Conservation (phyloP, 495 filamentous ascomycete species). For the Penicillium soppii region DNA sequence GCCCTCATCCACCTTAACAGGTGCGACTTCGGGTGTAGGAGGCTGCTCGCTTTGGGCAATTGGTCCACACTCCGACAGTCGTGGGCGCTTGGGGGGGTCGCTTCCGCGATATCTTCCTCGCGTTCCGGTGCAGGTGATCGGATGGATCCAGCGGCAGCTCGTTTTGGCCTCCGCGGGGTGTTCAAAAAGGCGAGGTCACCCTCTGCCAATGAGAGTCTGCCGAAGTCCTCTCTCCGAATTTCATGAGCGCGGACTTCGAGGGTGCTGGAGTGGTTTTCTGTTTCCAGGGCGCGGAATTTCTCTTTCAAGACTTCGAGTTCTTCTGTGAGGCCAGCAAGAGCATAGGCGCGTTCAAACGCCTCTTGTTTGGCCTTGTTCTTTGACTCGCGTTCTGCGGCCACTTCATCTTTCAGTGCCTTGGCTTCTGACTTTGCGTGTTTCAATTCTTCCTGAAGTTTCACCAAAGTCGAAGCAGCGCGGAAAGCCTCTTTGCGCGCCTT, state of each 20-base stretch:
- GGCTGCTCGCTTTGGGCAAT: constrained; percentile 47
- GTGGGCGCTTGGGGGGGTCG: constrained; percentile 64
- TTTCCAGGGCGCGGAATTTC: constrained; percentile 63
- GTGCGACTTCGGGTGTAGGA: constrained; percentile 21
- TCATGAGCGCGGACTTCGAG: constrained; percentile 33
- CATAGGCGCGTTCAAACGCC: constrained; percentile 70
- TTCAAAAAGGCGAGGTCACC: constrained; percentile 37
- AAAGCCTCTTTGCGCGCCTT: constrained; percentile 82
- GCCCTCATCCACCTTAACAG: constrained; percentile 36
- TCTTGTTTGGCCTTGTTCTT: constrained; percentile 69
- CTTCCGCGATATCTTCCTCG: constrained; percentile 47
- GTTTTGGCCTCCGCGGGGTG: constrained; percentile 40
- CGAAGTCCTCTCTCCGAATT: constrained; percentile 27
- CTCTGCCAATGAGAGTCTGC: constrained; percentile 32
- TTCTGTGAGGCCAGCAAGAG: constrained; percentile 70
- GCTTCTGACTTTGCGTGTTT: constrained; percentile 61
- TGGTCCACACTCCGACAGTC: constrained; percentile 48
- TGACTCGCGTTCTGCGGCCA: constrained; percentile 47
- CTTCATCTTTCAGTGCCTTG: constrained; percentile 52
- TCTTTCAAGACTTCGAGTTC: constrained; percentile 66
- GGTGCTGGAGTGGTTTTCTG: constrained; percentile 46
- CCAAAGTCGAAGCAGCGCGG: constrained; percentile 71
- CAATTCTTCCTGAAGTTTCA: constrained; percentile 81
- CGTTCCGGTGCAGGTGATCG: constrained; percentile 39
- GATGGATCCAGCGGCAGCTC: constrained; percentile 62